phyloP scores from a whole-genome alignment of 768 basidiomycete species.

The Gyrodon lividus region DNA sequence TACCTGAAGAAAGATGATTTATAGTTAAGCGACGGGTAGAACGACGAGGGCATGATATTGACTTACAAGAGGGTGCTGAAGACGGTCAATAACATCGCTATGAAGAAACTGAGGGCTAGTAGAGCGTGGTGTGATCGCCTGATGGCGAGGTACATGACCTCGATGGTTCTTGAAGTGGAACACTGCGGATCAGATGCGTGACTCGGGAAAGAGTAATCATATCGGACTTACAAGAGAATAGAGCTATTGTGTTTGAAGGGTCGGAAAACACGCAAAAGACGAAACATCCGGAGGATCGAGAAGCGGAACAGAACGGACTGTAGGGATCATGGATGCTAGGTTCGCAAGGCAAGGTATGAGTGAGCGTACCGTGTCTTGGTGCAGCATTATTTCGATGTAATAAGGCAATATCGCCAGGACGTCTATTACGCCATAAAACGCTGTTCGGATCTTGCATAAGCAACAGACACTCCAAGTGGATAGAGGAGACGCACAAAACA shows the following conservation, averaged over 20 bases:
- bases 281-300: constrained; percentile 87
- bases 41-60: background rate
- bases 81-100: constrained; percentile 81
- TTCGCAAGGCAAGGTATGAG: background rate
- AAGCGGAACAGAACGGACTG: constrained; percentile 88
- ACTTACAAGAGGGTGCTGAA: constrained; percentile 83
- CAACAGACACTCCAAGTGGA: background rate
- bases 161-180: constrained; percentile 61
- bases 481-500: constrained; percentile 51
- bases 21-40: background rate
- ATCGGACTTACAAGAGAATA: constrained; percentile 64
- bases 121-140: constrained; percentile 84
- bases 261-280: constrained; percentile 83
- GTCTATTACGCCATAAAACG: constrained; percentile 86
- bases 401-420: constrained; percentile 84
- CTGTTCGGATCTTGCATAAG: constrained; percentile 31
- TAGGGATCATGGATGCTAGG: background rate
- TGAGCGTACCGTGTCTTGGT: constrained; percentile 78
- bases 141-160: constrained; percentile 91
- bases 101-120: constrained; percentile 85
- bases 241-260: constrained; percentile 86
- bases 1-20: constrained; percentile 46
- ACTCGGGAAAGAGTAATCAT: background rate
- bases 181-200: constrained; percentile 1
- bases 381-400: constrained; percentile 80